Percentiles rank a stretch among this genome's conserved stretches.
phyloP scores from a whole-genome alignment of 2,329 filamentous ascomycete species.

The Stagonosporopsis vannaccii region DNA sequence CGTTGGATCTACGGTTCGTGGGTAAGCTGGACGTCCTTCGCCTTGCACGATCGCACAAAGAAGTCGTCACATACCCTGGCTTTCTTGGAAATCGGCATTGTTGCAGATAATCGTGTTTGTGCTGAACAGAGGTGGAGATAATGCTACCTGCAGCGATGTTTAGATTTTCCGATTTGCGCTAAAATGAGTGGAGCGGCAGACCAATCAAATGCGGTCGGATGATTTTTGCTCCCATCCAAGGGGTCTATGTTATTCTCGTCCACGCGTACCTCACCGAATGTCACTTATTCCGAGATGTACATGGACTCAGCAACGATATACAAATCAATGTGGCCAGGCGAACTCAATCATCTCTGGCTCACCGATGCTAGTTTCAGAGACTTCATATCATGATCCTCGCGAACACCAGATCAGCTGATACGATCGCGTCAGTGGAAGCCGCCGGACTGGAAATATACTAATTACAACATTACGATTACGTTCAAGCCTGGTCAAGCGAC shows the following conservation, averaged over 20 bases:
- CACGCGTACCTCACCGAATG: too few species aligned
- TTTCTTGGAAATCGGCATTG: slow-evolving; percentile 60
- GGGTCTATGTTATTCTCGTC: too few species aligned
- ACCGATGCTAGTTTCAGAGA: too few species aligned
- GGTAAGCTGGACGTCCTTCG: slow-evolving; percentile 1
- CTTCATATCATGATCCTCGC: too few species aligned
- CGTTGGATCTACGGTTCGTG: slow-evolving; percentile 53
- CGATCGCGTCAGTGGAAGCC: too few species aligned
- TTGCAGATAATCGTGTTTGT: neutral
- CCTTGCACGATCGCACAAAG: neutral
- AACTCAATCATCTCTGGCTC: too few species aligned
- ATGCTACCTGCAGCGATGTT: neutral
- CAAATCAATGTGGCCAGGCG: too few species aligned
- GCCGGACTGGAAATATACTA: too few species aligned
- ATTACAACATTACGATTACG: neutral
- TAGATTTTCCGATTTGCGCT: neutral
- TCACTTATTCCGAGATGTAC: too few species aligned
- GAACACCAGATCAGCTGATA: too few species aligned
- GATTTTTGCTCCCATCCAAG: too few species aligned
- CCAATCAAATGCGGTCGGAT: neutral
- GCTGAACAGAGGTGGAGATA: neutral
- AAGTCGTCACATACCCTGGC: slow-evolving; percentile 44
- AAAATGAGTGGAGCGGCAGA: neutral
- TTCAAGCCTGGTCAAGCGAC: slow-evolving; percentile 9
- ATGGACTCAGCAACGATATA: too few species aligned